These are phyloP conservation scores for Pseudognaphalium luteoalbum DNA, from an alignment of 129 eudicot genomes.

Conservation along the genomic window DNA sequence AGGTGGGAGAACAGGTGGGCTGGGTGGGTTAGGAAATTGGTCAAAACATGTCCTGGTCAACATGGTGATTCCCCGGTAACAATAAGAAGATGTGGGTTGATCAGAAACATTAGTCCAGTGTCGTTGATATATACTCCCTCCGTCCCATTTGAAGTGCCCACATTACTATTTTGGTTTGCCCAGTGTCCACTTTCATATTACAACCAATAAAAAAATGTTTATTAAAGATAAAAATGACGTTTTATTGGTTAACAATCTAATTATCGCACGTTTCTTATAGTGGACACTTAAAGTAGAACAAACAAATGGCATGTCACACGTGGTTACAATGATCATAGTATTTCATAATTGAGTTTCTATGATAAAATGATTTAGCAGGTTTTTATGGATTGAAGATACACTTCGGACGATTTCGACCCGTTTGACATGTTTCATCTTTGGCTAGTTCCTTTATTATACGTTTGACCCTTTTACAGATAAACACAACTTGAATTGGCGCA, in stretches of 20 bases:
- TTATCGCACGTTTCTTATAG: too few relatives aligned
- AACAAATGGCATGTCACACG: background rate
- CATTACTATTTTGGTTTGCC: too few relatives aligned
- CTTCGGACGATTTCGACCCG: background rate
- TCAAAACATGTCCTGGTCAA: background rate
- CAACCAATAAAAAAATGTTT: too few relatives aligned
- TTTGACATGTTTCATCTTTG: background rate
- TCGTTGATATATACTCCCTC: background rate
- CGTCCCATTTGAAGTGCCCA: too few relatives aligned
- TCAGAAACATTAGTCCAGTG: background rate
- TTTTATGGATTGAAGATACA: too few relatives aligned
- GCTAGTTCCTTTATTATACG: background rate
- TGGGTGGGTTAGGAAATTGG: too few relatives aligned
- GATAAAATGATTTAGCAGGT: background rate
- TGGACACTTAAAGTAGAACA: too few relatives aligned
- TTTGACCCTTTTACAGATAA: too few relatives aligned
- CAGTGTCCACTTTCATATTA: too few relatives aligned
- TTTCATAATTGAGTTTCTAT: background rate
- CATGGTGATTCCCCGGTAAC: background rate
- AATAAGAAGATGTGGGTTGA: background rate
- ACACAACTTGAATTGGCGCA: background rate
- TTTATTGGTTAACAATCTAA: too few relatives aligned
- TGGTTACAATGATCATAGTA: background rate
- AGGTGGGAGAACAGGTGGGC: too few relatives aligned
- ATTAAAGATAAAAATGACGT: too few relatives aligned